Conservation (phyloP, 2,329 filamentous ascomycete species). For the Mycocentrospora acerina region DNA sequence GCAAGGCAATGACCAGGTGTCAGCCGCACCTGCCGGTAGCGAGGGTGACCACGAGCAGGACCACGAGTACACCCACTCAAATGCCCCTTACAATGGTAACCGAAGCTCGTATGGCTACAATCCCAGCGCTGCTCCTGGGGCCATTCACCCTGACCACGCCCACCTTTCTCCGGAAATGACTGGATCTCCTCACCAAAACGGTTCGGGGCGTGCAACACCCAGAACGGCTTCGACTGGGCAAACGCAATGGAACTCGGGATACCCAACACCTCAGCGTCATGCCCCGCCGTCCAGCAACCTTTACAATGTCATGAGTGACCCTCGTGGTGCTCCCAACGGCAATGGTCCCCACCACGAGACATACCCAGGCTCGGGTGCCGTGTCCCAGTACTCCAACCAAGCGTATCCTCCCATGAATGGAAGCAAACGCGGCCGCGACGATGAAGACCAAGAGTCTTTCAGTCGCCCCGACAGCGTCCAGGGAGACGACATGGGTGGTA, state of each 20-base stretch:
- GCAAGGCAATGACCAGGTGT: constrained; percentile 50
- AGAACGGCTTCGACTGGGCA: constrained; percentile 73
- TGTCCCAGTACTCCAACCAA: constrained; percentile 61
- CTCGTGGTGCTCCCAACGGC: constrained; percentile 68
- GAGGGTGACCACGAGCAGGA: constrained; percentile 75
- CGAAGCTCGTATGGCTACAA: constrained; percentile 77
- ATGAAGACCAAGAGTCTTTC: constrained; percentile 66
- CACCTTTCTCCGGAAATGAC: constrained; percentile 82
- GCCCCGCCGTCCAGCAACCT: constrained; percentile 73
- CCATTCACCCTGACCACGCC: constrained; percentile 69
- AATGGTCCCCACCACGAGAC: constrained; percentile 64
- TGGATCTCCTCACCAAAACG: constrained; percentile 78
- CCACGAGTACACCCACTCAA: constrained; percentile 83
- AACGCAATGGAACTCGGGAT: constrained; percentile 71
- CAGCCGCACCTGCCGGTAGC: constrained; percentile 60
- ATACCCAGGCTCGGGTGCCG: constrained; percentile 67
- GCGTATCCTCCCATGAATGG: constrained; percentile 63
- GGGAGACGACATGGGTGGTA: constrained; percentile 60
- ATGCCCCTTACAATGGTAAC: constrained; percentile 68
- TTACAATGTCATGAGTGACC: constrained; percentile 87
- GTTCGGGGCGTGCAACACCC: constrained; percentile 82
- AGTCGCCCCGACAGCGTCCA: constrained; percentile 57
- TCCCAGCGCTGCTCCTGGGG: constrained; percentile 63
- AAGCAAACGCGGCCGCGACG: constrained; percentile 64
- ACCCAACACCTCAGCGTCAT: constrained; percentile 75